Base-by-base conservation (phyloP, 2,329 filamentous ascomycete genomes). In the Penicillium sp. region DNA sequence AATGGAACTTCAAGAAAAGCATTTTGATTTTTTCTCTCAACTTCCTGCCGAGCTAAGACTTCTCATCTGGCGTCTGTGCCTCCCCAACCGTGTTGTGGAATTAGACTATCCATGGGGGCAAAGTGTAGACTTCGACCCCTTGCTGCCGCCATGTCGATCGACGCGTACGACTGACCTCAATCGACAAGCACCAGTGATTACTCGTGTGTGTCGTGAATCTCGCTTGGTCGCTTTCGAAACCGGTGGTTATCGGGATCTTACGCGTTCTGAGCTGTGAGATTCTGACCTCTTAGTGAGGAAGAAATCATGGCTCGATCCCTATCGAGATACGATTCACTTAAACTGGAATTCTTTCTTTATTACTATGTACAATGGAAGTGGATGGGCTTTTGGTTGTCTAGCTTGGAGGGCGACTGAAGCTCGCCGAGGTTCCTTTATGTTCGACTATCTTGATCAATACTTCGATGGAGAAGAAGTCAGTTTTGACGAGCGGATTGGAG, bases 181-280 rank as follows among this genome's bases (percentile, higher is more conserved):
- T 12, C 26, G 35, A 38, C 9, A 26, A 7, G 5, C 33, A 26
- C 43, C 43, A 12, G 9, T 39, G 27, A 32, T 45, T 9, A 38
- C 34, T 28, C 35, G 25, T 8, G 43, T 45, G n/a, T 45, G 43
- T 12, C 43, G n/a, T n/a, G 43, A 45, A 25, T 37, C 43, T 9
- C 43, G 43, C 9, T 9, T 12, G 11, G 34, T 45, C 33, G 43
- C 34, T 8, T 33, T 38, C 24, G 43, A 39, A 11, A 24, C 35
- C 9, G 43, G 43, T 9, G 6, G 32, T 39, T 32, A 25, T 45
- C 34, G 13, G 11, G 29, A 32, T 11, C 11, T 3, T 8, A 3
- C 8, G 11, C 29, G 7, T 32, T 32, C 29, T 32, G 18, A 18
- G 7, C 6, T 2, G 5, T 44, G 42, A 28, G 26, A 27, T 5